Base-by-base conservation (phyloP, 1,139 yeast species). In the Yamadazyma buinensis region DNA sequence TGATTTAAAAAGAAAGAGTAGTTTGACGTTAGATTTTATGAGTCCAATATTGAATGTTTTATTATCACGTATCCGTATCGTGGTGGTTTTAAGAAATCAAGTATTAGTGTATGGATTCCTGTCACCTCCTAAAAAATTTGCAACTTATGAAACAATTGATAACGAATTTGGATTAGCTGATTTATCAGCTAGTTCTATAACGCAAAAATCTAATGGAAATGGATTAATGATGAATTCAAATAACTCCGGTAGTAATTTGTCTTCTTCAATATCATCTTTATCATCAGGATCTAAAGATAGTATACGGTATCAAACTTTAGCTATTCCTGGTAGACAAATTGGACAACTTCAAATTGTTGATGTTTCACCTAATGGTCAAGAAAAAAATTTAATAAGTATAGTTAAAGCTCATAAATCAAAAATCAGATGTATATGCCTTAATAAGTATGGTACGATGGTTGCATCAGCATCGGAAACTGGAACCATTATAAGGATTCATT, bases 391-490 rank as follows among this genome's bases (percentile, higher is more conserved):
- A 28, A 78, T 82, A 2, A 78, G 86, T 29, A 80, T 90, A 5
- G 75, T 90, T 25, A 83, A 87, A 48, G 96, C 96, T 2, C 97
- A 88, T 58, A 82, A 80, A 52, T 72, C 86, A 2, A 69, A 71
- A 19, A 75, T 90, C 30, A 65, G 87, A 40, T 75, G 84, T 41
- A 57, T 90, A 12, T 76, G 85, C 1, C 54, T 90, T 26, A 84
- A 83, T 49, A 69, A 77, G 29, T 64, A 79, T n/a, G 95, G 95
- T 0, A 72, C 82, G 1, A 68, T 85, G 68, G 67, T 92, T 5
- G 97, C 97, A 1, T 80, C 92, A 10, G 95, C 96, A 4, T 83
- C 95, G 6, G 84, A 77, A 33, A 78, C 86, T 1, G 98, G 97
- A 0, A 90, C 97, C 0, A 71, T 90, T 15, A 80, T 90, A 25